A percentile compares a stretch with the other conserved stretches of the same genome.
Evolutionary conservation across 441 rosid genomes (phyloP).

Genomic region (Syzygium syzygioides): DNA sequence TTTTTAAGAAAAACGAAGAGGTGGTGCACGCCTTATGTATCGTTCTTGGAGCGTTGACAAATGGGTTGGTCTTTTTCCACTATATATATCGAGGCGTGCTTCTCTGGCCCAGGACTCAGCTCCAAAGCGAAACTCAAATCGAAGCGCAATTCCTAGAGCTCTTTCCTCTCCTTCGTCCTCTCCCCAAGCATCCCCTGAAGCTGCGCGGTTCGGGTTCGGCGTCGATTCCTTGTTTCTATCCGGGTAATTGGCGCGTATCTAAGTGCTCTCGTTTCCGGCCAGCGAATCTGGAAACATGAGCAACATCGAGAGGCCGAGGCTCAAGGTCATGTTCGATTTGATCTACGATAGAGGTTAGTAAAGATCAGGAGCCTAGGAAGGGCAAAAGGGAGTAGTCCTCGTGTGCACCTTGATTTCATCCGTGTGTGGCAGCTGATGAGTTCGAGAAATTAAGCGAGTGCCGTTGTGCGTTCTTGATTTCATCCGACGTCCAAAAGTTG

Average conservation of each 20-base stretch:
- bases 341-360: neutral
- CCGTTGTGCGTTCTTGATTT: neutral
- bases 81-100: neutral
- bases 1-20: neutral
- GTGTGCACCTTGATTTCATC: neutral
- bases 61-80: neutral
- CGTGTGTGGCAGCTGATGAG: neutral
- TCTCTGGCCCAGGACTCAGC: neutral
- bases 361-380: neutral
- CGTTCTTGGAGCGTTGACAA: neutral
- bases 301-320: neutral
- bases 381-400: neutral
- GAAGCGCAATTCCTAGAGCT: neutral
- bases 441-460: neutral
- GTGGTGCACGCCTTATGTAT: neutral
- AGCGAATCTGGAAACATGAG: neutral
- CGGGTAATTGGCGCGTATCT: no score
- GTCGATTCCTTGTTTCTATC: neutral
- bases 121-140: neutral
- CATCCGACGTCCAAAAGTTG: neutral
- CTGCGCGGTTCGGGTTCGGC: neutral
- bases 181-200: neutral
- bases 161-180: neutral
- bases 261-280: neutral
- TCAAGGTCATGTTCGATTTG: neutral